Base-by-base conservation (phyloP, 176 grass and related monocot genomes). In the Aegilops sharonensis region DNA sequence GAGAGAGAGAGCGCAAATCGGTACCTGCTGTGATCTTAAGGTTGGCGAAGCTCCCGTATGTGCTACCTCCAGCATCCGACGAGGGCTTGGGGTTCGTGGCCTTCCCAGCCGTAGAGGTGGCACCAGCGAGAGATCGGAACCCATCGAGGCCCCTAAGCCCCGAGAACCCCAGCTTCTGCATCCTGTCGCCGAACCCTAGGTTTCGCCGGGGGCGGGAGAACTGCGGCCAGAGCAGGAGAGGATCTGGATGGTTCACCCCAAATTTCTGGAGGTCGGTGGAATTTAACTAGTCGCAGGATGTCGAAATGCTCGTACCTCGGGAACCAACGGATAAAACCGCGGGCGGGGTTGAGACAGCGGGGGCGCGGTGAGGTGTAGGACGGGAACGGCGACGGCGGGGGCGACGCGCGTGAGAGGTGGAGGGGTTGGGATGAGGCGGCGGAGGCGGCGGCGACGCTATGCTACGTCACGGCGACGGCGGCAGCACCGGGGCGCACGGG, bases 21-120 rank as follows among this genome's bases (percentile, higher is more conserved):
- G 4, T 80, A 98, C 96, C 96, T 92, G 93, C 96, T 84, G 93
- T 95, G 34, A 94, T 92, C 82, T 95, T 95, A 88, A 98, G 84
- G 82, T 98, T 98, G 68, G 90, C 86, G 80, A 98, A 94, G 86
- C 93, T 94, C 78, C 92, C 92, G 74, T 98, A 95, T 20, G 93
- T 86, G 78, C 45, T 89, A 67, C 83, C 91, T 52, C 84, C 91
- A 81, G 86, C 90, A 79, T 98, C 93, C 37, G 74, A 92, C 27
- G 90, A 87, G 75, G 88, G 86, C 65, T 85, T 94, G 67, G 91
- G 72, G 62, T 90, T 92, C 42, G 68, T 7, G 48, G 73, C 61
- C 83, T 91, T 90, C 67, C 37, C 69, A 50, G 84, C 66, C 81
- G 57, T 89, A 50, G 91, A 91, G 50, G 82, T 86, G 3, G 93